Base-by-base conservation (phyloP, 2,329 filamentous ascomycete genomes). In the Colletotrichum cordylinicola region DNA sequence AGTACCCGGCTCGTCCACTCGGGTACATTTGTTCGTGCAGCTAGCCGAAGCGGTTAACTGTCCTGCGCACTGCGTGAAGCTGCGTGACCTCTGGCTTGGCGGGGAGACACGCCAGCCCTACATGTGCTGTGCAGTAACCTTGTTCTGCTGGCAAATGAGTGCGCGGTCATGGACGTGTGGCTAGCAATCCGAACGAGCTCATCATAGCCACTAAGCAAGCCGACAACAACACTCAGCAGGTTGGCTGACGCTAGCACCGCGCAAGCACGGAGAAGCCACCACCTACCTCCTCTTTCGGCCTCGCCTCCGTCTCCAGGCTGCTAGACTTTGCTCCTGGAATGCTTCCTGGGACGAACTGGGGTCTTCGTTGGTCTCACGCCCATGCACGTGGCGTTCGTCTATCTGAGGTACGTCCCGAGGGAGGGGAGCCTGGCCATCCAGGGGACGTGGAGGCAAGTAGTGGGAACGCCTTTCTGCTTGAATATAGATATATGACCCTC, bases 71-170 rank as follows among this genome's bases (percentile, higher is more conserved):
- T 56, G 66, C 69, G 69, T 68, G 56, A 73, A 58, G 64, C 62
- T 55, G 62, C 48, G 56, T 64, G 39, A 64, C 62, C 69, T 62
- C 18, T 48, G 39, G 39, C 8, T 52, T 61, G 66, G 68, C 52
- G 35, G 43, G 12, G 18, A 62, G 68, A 56, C 73, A 73, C 62
- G 27, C 62, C 73, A 75, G 73, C 73, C 73, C 35, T 75, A 73
- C 73, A 72, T 64, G 39, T 72, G 73, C 69, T 39, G 62, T 56
- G 58, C 61, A 64, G 72, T 15, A 67, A 43, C 37, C 35, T 48
- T 61, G 29, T 43, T 43, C 27, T 35, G 24, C 67, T 31, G 24
- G 67, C 52, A 56, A 10, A n/a, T 29, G 55, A 24, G 52, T 27
- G 18, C 55, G 27, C 29, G 37, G 27, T 56, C 35, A 52, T 37